A percentile compares a stretch with the other conserved stretches of the same genome.
Evolutionary conservation across 176 grass and related monocot species (phyloP).

Genomic region (Areca catechu): DNA sequence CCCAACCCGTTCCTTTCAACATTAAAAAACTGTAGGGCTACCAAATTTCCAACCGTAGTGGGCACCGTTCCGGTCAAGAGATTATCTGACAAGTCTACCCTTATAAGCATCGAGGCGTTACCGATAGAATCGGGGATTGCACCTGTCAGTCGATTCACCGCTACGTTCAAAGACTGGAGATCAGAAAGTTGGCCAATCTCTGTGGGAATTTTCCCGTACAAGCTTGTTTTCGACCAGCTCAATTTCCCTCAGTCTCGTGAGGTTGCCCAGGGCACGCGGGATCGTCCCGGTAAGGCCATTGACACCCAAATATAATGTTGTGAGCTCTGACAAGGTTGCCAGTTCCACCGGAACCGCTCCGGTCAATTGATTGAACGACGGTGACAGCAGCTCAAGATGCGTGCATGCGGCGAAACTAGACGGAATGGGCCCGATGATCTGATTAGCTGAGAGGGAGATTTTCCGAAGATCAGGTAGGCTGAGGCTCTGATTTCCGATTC

Average conservation of each 20-base stretch:
- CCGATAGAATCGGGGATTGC: no score
- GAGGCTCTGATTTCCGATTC: constrained; percentile 2
- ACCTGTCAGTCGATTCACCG: no score
- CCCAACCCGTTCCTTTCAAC: neutral
- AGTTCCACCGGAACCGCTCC: constrained; percentile 14
- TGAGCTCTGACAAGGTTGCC: neutral
- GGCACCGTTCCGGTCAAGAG: no score
- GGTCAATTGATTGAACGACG: constrained; percentile 16
- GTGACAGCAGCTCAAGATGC: constrained; percentile 8
- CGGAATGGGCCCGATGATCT: constrained; percentile 11
- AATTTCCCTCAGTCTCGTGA: no score
- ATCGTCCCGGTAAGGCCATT: constrained; percentile 16
- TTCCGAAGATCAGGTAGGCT: neutral
- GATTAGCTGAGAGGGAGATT: constrained; percentile 10
- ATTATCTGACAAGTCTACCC: no score
- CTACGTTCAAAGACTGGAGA: neutral
- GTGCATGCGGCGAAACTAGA: constrained; percentile 6
- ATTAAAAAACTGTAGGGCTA: no score
- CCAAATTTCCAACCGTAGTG: no score
- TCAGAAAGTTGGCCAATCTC: constrained; percentile 8
- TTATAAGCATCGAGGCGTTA: no score
- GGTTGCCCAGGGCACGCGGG: neutral
- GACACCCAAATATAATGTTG: neutral
- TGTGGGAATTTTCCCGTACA: no score
- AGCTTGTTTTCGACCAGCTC: no score